Conservation (phyloP, 2,329 filamentous ascomycete genomes). For the Ophiostoma ulmi region DNA sequence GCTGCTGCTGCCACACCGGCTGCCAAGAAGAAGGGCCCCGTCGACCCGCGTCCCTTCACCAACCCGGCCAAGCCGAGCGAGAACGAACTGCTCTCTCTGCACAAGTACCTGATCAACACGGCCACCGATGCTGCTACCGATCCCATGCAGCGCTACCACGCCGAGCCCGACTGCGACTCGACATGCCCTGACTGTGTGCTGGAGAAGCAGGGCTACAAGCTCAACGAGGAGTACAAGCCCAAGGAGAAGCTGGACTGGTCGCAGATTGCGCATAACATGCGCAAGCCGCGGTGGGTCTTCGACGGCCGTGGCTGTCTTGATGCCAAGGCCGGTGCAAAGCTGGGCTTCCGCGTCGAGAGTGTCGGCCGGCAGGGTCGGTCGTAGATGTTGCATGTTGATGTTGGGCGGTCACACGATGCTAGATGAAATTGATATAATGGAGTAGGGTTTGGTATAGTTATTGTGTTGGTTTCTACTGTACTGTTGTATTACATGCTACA, state of each 20-base stretch:
- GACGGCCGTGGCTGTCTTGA: slow-evolving; percentile 53
- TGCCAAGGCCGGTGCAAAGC: slow-evolving; percentile 42
- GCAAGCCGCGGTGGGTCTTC: slow-evolving; percentile 52
- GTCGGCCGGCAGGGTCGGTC: slow-evolving; percentile 42
- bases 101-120: slow-evolving; percentile 43
- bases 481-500: not conserved
- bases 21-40: slow-evolving; percentile 32
- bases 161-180: slow-evolving; percentile 42
- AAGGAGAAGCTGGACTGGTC: slow-evolving; percentile 50
- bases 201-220: slow-evolving; percentile 27
- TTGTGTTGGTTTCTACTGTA: slow-evolving; percentile 10
- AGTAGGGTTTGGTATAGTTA: slow-evolving; percentile 7
- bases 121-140: slow-evolving; percentile 34
- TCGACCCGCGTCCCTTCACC: slow-evolving; percentile 46
- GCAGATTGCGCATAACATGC: slow-evolving; percentile 46
- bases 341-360: slow-evolving; percentile 50
- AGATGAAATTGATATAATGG: not conserved
- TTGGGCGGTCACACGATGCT: not conserved
- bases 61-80: slow-evolving; percentile 35
- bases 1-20: slow-evolving; percentile 28
- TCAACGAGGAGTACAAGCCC: slow-evolving; percentile 39
- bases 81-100: slow-evolving; percentile 45
- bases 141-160: slow-evolving; percentile 43
- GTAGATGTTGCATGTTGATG: slow-evolving; percentile 18
- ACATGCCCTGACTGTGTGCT: slow-evolving; percentile 49